These are phyloP conservation scores for Phalaenopsis equestris DNA, from an alignment of 106 monocot species.

Conservation along the genomic window DNA sequence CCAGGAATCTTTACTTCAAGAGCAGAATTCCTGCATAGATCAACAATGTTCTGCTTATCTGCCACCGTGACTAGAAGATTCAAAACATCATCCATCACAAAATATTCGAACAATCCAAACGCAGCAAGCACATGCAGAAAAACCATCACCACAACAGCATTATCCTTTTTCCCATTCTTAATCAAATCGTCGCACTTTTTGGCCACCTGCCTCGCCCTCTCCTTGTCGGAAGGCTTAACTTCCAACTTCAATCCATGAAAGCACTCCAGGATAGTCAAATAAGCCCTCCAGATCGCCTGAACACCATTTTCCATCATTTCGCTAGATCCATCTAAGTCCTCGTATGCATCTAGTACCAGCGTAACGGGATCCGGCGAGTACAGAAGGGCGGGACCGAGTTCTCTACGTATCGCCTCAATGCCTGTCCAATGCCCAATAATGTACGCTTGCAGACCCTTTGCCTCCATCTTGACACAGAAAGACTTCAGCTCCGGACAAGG, in stretches of 20 bases:
- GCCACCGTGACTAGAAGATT: background rate
- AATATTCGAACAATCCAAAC: background rate
- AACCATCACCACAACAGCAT: background rate
- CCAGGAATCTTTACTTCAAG: constrained; percentile 2
- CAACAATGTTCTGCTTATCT: background rate
- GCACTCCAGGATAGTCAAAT: background rate
- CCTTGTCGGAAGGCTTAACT: background rate
- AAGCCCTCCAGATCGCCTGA: background rate
- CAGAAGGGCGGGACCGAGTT: constrained; percentile 1
- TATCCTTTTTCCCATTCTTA: background rate
- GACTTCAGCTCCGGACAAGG: constrained; percentile 26
- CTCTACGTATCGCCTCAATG: background rate
- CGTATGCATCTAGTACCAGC: constrained; percentile 3
- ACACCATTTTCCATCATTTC: background rate
- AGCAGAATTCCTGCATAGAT: constrained; percentile 3
- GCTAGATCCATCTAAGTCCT: background rate
- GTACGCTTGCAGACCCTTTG: constrained; percentile 13
- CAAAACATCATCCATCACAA: background rate
- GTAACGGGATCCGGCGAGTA: background rate
- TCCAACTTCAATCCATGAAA: background rate
- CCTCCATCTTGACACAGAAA: constrained; percentile 44
- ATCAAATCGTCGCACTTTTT: background rate
- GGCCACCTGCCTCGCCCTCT: constrained; percentile 10
- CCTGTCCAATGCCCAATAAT: background rate
- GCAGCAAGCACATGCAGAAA: background rate